These are phyloP conservation scores for Somion occarium DNA, from an alignment of 1,284 basidiomycete species.

Conservation along the genomic window DNA sequence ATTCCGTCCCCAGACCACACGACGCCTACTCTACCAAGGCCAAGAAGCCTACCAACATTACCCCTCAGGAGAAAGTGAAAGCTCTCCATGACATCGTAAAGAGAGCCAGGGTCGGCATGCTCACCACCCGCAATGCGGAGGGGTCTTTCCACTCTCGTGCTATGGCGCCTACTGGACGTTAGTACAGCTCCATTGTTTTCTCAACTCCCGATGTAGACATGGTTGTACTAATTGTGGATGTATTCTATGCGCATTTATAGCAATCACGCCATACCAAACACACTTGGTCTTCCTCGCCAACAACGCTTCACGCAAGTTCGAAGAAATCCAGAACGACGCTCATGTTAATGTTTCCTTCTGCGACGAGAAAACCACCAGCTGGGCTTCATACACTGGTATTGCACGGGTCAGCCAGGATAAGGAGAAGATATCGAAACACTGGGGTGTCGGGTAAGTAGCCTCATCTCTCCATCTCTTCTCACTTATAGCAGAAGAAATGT, in stretches of 20 bases:
- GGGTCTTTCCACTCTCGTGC: constrained; percentile 79
- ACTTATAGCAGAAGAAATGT: no score
- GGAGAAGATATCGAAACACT: constrained; percentile 65
- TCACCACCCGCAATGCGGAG: constrained; percentile 73
- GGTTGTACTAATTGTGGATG: constrained; percentile 1
- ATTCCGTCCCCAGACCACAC: constrained; percentile 32
- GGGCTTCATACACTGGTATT: constrained; percentile 81
- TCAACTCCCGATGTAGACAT: background rate
- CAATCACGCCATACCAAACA: constrained; percentile 40
- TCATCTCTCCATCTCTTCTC: no score
- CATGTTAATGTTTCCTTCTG: constrained; percentile 82
- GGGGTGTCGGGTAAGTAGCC: constrained; percentile 57
- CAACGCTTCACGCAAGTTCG: constrained; percentile 70
- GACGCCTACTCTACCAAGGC: constrained; percentile 66
- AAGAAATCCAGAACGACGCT: constrained; percentile 70
- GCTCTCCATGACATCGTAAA: constrained; percentile 64
- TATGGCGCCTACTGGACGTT: constrained; percentile 73
- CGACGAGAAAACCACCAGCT: constrained; percentile 69
- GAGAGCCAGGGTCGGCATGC: constrained; percentile 66
- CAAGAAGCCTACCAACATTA: constrained; percentile 41
- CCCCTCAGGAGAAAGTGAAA: constrained; percentile 61
- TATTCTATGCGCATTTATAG: constrained; percentile 28
- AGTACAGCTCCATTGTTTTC: constrained; percentile 20
- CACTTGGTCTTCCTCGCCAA: constrained; percentile 75
- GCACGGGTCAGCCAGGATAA: constrained; percentile 66